Conservation (phyloP, 1,284 basidiomycete genomes). For the Boletellus deceptivus region DNA sequence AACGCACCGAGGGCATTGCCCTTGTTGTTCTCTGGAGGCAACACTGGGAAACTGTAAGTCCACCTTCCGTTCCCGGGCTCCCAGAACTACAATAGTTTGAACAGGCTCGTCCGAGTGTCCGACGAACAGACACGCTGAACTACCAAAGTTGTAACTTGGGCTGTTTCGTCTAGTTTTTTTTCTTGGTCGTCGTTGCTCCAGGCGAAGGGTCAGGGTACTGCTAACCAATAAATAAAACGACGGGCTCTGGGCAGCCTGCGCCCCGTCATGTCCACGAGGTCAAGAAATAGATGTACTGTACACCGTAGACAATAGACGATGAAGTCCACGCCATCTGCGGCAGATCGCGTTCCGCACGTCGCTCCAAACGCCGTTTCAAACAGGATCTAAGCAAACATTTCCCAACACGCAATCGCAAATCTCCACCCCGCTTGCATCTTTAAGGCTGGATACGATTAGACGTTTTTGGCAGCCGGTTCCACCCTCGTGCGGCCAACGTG, state of each 20-base stretch:
- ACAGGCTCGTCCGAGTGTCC: constrained; percentile 51
- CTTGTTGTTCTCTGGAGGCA: constrained; percentile 76
- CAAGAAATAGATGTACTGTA: constrained; percentile 16
- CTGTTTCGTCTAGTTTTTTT: neutral
- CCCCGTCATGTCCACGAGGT: neutral
- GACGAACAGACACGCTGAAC: constrained; percentile 28
- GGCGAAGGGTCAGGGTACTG: neutral
- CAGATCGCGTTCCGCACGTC: neutral
- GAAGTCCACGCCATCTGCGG: constrained; percentile 2
- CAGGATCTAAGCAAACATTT: neutral
- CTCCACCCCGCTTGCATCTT: neutral
- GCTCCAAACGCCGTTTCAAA: constrained; percentile 4
- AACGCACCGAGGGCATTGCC: constrained; percentile 67
- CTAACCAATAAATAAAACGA: neutral
- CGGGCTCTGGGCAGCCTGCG: neutral
- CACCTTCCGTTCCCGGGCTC: neutral
- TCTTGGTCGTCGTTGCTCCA: too few relatives aligned
- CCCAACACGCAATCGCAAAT: neutral
- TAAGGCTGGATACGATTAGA: constrained; percentile 14
- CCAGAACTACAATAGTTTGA: constrained; percentile 1
- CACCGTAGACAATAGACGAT: neutral
- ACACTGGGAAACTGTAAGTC: constrained; percentile 79
- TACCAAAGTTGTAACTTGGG: constrained; percentile 30
- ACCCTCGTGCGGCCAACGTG: neutral
- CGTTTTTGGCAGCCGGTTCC: constrained; percentile 3